Conservation (phyloP, 768 basidiomycete genomes). For the Pisolithus orientalis region DNA sequence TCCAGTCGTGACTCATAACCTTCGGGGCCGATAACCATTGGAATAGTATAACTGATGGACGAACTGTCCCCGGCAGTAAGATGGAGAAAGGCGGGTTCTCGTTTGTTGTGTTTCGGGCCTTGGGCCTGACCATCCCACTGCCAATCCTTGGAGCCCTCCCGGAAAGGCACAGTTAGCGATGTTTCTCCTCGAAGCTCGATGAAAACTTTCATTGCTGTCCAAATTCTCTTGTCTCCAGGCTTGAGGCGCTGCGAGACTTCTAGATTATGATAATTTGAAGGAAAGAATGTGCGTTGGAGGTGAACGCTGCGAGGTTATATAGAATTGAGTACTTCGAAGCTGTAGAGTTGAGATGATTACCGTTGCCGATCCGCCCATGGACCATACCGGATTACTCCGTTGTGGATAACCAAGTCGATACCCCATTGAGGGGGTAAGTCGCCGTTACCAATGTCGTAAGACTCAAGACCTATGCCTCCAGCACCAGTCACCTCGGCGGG, state of each 20-base stretch:
- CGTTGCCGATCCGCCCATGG: conserved; percentile 97
- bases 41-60: conserved; percentile 77
- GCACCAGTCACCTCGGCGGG: conserved; percentile 34
- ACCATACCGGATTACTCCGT: conserved; percentile 77
- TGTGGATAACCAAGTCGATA: conserved; percentile 73
- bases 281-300: conserved; percentile 80
- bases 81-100: conserved; percentile 69
- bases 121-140: conserved; percentile 70
- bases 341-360: conserved; percentile 29
- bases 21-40: conserved; percentile 63
- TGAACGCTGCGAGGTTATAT: conserved; percentile 42
- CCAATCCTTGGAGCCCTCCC: conserved; percentile 96
- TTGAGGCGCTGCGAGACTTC: conserved; percentile 51
- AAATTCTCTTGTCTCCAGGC: conserved; percentile 76
- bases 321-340: background rate
- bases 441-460: conserved; percentile 77
- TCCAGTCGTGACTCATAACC: conserved; percentile 82
- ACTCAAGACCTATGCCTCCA: conserved; percentile 32
- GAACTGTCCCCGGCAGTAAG: conserved; percentile 74
- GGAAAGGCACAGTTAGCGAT: conserved; percentile 78
- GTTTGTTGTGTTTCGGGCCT: conserved; percentile 44
- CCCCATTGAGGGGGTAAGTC: conserved; percentile 92
- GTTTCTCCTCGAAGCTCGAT: conserved; percentile 76
- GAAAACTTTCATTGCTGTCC: conserved; percentile 77
- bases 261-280: conserved; percentile 63